A percentile compares a stretch with the other conserved stretches of the same genome.
Evolutionary conservation across 73 alveolate species (phyloP).

Genomic region (Paraurostyla sp.): DNA sequence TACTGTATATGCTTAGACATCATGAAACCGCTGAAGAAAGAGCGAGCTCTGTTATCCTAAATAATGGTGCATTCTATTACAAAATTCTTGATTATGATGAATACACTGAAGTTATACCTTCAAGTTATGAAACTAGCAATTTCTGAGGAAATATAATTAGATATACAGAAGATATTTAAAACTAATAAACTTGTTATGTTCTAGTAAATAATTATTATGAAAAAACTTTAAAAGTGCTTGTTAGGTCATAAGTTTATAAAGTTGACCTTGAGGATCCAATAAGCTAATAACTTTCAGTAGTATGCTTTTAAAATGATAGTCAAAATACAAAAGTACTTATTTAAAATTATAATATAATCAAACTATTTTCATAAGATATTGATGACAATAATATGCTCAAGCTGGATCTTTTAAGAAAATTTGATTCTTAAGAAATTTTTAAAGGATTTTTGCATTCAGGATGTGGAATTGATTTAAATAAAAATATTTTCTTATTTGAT

Average conservation of each 20-base stretch:
- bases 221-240: background rate
- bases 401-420: background rate
- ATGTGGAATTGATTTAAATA: background rate
- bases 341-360: background rate
- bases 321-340: background rate
- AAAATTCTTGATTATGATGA: background rate
- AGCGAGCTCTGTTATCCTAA: background rate
- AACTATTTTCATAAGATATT: background rate
- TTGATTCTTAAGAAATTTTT: background rate
- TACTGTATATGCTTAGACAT: background rate
- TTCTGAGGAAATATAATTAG: background rate
- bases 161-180: too few relatives aligned
- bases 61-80: background rate
- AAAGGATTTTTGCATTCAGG: background rate
- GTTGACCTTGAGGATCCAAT: background rate
- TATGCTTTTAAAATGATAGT: background rate
- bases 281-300: background rate
- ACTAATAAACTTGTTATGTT: too few relatives aligned
- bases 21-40: background rate
- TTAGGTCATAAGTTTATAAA: background rate
- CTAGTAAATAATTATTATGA: too few relatives aligned
- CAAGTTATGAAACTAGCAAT: background rate
- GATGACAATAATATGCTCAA: background rate
- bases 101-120: background rate
- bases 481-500: conserved; percentile 8